phyloP scores from a whole-genome alignment of 2,329 filamentous ascomycete species.

The Microdochium trichocladiopsis region DNA sequence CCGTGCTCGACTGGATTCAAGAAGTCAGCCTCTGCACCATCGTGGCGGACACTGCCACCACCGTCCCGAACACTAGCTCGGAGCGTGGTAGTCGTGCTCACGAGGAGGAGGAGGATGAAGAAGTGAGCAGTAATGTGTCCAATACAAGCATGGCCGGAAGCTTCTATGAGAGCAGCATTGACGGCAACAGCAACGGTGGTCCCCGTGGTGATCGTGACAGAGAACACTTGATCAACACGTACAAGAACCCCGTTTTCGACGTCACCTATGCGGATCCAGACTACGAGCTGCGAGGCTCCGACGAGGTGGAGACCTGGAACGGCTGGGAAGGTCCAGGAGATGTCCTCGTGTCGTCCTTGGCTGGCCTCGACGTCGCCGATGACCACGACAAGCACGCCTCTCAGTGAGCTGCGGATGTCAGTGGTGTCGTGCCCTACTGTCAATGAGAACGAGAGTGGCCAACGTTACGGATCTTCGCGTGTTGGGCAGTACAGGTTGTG shows the following conservation, averaged over 20 bases:
- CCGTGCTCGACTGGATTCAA: constrained; percentile 55
- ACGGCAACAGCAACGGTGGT: neutral
- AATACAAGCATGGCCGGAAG: too few relatives aligned
- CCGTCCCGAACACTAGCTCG: too few relatives aligned
- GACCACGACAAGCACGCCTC: neutral
- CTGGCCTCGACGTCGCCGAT: neutral
- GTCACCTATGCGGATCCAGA: constrained; percentile 15
- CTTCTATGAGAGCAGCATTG: neutral
- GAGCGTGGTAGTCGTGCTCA: too few relatives aligned
- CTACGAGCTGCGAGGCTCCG: neutral
- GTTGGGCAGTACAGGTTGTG: too few relatives aligned
- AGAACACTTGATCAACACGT: constrained; percentile 11
- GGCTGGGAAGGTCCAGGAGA: constrained; percentile 3
- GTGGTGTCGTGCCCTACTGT: too few relatives aligned
- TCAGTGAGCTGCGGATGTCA: neutral
- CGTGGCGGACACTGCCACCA: too few relatives aligned
- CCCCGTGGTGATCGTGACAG: neutral
- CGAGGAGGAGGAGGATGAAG: too few relatives aligned
- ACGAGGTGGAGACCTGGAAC: constrained; percentile 19
- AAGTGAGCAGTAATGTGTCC: too few relatives aligned
- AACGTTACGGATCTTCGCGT: too few relatives aligned
- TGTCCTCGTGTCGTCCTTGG: neutral
- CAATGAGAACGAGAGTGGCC: too few relatives aligned
- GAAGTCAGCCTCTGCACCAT: constrained; percentile 33
- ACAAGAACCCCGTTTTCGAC: constrained; percentile 30